phyloP scores from a whole-genome alignment of 1,284 basidiomycete genomes.

The Fistulina hepatica region DNA sequence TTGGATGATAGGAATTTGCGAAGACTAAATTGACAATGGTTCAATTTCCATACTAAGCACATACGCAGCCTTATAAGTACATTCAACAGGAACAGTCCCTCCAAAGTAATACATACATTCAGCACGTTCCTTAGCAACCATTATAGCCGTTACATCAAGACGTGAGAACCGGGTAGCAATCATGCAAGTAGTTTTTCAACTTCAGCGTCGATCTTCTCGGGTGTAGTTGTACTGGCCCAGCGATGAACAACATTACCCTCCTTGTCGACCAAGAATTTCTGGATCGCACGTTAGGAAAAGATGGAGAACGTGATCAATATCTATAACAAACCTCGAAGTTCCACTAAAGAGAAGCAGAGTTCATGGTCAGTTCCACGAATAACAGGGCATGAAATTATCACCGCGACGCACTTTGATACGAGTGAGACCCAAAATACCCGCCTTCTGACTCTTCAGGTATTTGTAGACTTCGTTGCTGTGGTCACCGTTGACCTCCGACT shows the following conservation, averaged over 20 bases:
- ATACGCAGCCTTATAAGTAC: too few species aligned
- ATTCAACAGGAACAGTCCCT: too few species aligned
- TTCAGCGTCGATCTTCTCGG: slow-evolving; percentile 52
- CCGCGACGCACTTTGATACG: slow-evolving; percentile 57
- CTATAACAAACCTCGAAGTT: slow-evolving; percentile 51
- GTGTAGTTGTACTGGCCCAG: slow-evolving; percentile 73
- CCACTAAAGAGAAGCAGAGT: slow-evolving; percentile 59
- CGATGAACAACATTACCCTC: slow-evolving; percentile 67
- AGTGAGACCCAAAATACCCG: slow-evolving; percentile 61
- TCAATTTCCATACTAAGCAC: too few species aligned
- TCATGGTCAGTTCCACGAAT: too few species aligned
- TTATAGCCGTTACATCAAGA: too few species aligned
- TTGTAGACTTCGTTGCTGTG: slow-evolving; percentile 72
- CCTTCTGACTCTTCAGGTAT: slow-evolving; percentile 75
- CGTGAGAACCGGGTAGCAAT: too few species aligned
- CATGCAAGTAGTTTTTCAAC: slow-evolving; percentile 50
- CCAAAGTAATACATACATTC: too few species aligned
- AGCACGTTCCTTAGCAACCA: too few species aligned
- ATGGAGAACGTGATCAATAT: too few species aligned
- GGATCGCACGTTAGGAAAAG: slow-evolving; percentile 68
- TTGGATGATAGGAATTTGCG: too few species aligned
- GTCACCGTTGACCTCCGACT: slow-evolving; percentile 87
- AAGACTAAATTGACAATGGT: too few species aligned
- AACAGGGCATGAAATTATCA: background rate
- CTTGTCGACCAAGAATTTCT: slow-evolving; percentile 64